These are phyloP conservation scores for Sporothrix luriei DNA, from an alignment of 2,329 filamentous ascomycete genomes.

Conservation along the genomic window DNA sequence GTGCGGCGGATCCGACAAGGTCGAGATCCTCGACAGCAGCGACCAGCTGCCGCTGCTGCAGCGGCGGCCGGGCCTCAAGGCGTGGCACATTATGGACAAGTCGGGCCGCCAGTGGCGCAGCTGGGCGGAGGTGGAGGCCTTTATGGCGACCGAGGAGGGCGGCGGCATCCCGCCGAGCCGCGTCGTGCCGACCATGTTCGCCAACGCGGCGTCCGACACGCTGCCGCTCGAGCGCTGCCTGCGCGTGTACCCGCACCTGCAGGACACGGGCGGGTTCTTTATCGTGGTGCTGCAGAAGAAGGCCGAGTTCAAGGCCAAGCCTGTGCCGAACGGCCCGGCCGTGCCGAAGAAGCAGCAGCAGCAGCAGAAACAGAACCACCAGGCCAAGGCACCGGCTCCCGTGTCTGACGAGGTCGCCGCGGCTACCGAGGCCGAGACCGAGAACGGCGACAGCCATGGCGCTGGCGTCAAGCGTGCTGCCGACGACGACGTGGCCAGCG, in stretches of 20 bases:
- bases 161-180: slow-evolving; percentile 62
- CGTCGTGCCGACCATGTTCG: slow-evolving; percentile 82
- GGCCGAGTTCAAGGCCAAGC: slow-evolving; percentile 76
- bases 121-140: slow-evolving; percentile 79
- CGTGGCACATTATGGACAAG: slow-evolving; percentile 93
- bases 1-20: slow-evolving; percentile 79
- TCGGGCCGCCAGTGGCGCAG: slow-evolving; percentile 74
- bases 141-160: slow-evolving; percentile 58
- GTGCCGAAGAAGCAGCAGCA: slow-evolving; percentile 43
- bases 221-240: slow-evolving; percentile 88
- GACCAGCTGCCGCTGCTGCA: slow-evolving; percentile 75
- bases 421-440: neutral
- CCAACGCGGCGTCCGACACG: slow-evolving; percentile 59
- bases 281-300: slow-evolving; percentile 94
- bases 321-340: slow-evolving; percentile 45
- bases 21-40: slow-evolving; percentile 82
- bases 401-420: neutral
- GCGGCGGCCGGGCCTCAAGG: slow-evolving; percentile 72
- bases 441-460: slow-evolving; percentile 33
- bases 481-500: slow-evolving; percentile 42
- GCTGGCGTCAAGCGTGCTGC: slow-evolving; percentile 42
- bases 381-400: slow-evolving; percentile 47
- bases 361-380: slow-evolving; percentile 36
- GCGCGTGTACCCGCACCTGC: slow-evolving; percentile 90
- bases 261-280: slow-evolving; percentile 97